Evolutionary conservation across 441 rosid genomes (phyloP).

Genomic region (Daphne laureola): DNA sequence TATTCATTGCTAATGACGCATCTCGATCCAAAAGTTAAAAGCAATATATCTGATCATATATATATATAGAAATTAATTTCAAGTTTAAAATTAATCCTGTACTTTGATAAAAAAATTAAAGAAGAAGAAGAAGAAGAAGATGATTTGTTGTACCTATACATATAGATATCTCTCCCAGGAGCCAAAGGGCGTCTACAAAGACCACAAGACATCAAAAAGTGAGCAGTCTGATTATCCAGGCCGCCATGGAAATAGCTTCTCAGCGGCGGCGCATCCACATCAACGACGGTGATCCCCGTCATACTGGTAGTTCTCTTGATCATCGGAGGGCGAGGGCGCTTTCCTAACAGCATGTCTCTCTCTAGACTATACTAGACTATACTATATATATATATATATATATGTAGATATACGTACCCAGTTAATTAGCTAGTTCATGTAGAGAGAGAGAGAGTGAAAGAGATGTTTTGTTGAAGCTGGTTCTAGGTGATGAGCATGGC

Average conservation of each 20-base stretch:
- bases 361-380: not conserved
- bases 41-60: too few species aligned
- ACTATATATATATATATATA: too few species aligned
- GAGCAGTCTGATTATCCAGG: constrained; percentile 21
- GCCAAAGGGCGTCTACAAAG: constrained; percentile 57
- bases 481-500: too few species aligned
- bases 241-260: constrained; percentile 7
- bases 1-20: too few species aligned
- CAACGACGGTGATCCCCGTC: constrained; percentile 37
- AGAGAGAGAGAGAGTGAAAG: too few species aligned
- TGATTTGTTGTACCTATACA: constrained; percentile 58
- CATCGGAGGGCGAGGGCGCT: constrained; percentile 52
- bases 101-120: not conserved
- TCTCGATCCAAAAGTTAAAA: too few species aligned
- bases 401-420: too few species aligned
- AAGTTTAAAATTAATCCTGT: too few species aligned
- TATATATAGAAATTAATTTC: too few species aligned
- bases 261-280: constrained; percentile 15
- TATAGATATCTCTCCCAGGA: constrained; percentile 70
- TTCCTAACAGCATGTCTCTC: constrained; percentile 52
- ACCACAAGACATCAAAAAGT: constrained; percentile 57
- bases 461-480: too few species aligned
- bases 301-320: constrained; percentile 73
- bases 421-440: too few species aligned
- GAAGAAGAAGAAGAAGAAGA: not conserved